Base-by-base conservation (phyloP, 2,329 filamentous ascomycete species). In the Aspergillaceae sp. region DNA sequence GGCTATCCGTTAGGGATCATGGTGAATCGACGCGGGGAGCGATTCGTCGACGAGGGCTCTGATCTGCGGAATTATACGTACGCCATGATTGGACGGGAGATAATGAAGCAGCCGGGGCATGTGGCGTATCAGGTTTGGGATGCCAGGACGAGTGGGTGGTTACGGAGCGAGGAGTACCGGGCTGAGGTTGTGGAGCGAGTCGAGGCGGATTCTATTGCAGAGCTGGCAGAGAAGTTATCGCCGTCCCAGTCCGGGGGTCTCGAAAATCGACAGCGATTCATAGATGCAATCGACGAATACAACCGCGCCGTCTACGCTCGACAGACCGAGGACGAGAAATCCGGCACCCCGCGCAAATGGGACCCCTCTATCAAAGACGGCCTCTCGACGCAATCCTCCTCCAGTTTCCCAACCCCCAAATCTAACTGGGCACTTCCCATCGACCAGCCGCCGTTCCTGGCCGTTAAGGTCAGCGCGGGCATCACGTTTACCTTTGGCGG, bases 401-500 rank as follows among this genome's bases (percentile, higher is more conserved):
- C 52, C 7, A 52, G 60, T 0, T 61, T 84, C 6, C 42, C 58
- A 0, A 57, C 82, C 6, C 66, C 74, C 0, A 86, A 86, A 64
- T 76, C 79, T 0, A 85, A 86, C 51, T 85, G 82, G 82, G 82
- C 82, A 0, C 52, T 80, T 4, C 74, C 81, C 0, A 54, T 86
- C 5, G 70, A 74, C 34, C 59, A 76, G 50, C 67, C 69, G 0
- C 82, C 82, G 0, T 85, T 80, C 54, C 62, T 82, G 27, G 82
- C 82, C 1, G 75, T 85, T 40, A 78, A 79, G 52, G 80, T 85
- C 2, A 77, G 75, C 3, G 80, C 78, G 40, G 82, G 83, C 1
- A 74, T 86, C 10, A 84, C 81, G 0, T 86, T 85, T 53, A 85
- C 82, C 0, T 86, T 85, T 64, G 82, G 81, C 1, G 81, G 82